Percentiles rank a stretch among this genome's conserved stretches.
Conservation (phyloP, 1,284 basidiomycete species). For the Papiliotrema fonsecae region DNA sequence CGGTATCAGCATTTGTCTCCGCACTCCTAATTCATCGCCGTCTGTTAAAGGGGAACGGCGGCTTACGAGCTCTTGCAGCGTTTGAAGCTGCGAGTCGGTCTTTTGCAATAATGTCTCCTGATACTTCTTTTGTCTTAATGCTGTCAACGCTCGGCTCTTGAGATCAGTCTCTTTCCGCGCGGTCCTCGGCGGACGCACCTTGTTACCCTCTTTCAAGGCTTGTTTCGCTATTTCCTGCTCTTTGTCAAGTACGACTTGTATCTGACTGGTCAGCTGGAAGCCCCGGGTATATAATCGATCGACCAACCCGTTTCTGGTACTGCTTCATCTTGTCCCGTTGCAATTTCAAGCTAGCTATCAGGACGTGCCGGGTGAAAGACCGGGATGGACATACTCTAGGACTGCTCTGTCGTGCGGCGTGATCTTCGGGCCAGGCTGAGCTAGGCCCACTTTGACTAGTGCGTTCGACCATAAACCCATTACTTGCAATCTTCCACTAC, state of each 20-base stretch:
- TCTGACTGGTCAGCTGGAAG: slow-evolving; percentile 51
- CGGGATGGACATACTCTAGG: slow-evolving; percentile 67
- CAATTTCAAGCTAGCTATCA: slow-evolving; percentile 69
- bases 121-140: slow-evolving; percentile 84
- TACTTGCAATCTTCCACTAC: neutral
- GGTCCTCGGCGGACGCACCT: slow-evolving; percentile 51
- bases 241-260: slow-evolving; percentile 77
- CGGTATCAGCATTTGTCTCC: neutral
- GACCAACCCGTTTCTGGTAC: slow-evolving; percentile 82
- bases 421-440: slow-evolving; percentile 79
- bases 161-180: neutral
- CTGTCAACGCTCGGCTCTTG: slow-evolving; percentile 65
- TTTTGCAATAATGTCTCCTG: slow-evolving; percentile 81
- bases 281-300: too few relatives aligned
- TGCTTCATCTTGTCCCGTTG: slow-evolving; percentile 93
- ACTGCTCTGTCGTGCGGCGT: slow-evolving; percentile 90
- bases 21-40: neutral
- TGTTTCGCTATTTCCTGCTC: slow-evolving; percentile 85
- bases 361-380: slow-evolving; percentile 17
- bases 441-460: slow-evolving; percentile 46
- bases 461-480: slow-evolving; percentile 41
- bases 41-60: neutral
- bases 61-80: slow-evolving; percentile 79
- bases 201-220: slow-evolving; percentile 74
- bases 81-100: slow-evolving; percentile 86